Conservation (phyloP, 352 stramenopile genomes). For the Phytophthora megakarya region DNA sequence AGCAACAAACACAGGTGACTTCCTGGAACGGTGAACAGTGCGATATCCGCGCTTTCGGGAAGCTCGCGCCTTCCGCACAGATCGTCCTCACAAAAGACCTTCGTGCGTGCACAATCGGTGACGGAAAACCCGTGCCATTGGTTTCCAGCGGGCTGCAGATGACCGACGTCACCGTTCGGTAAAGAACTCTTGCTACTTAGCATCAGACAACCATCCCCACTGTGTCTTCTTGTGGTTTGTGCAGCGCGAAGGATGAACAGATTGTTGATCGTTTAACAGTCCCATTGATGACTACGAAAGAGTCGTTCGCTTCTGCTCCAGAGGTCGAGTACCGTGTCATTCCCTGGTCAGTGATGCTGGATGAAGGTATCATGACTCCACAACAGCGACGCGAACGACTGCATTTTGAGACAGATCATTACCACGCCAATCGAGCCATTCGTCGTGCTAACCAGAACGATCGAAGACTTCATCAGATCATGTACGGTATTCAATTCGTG, state of each 20-base stretch:
- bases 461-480: conserved; percentile 69
- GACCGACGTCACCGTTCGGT: conserved; percentile 35
- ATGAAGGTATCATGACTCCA: conserved; percentile 77
- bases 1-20: conserved; percentile 41
- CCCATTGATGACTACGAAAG: conserved; percentile 54
- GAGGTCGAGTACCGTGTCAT: conserved; percentile 56
- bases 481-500: conserved; percentile 43
- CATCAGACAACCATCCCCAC: conserved; percentile 1
- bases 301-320: conserved; percentile 45
- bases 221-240: not conserved
- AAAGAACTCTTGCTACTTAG: conserved; percentile 9
- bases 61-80: conserved; percentile 38
- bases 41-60: conserved; percentile 55
- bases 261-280: conserved; percentile 32
- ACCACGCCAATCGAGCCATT: conserved; percentile 53
- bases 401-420: conserved; percentile 65
- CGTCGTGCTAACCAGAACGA: conserved; percentile 67
- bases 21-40: conserved; percentile 72
- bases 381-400: conserved; percentile 71
- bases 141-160: conserved; percentile 36
- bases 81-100: conserved; percentile 44
- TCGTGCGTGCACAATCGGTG: conserved; percentile 34
- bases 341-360: conserved; percentile 55
- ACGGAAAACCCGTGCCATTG: conserved; percentile 11
- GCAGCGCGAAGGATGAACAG: conserved; percentile 25